These are phyloP conservation scores for Debaryomyces subglobosus DNA, from an alignment of 1,139 yeast species.

Conservation along the genomic window DNA sequence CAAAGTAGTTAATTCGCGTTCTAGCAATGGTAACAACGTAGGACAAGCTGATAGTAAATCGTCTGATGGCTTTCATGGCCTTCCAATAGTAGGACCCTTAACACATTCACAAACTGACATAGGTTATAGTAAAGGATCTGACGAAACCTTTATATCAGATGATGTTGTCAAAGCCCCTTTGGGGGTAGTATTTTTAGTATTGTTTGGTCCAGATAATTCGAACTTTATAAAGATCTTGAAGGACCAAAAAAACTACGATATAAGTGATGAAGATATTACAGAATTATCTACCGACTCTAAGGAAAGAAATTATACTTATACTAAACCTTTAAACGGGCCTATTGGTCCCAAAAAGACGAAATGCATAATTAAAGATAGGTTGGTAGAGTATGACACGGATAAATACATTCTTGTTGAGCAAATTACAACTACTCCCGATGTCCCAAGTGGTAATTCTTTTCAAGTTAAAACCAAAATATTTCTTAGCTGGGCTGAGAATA, in stretches of 20 bases:
- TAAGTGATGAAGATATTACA: slow-evolving; percentile 55
- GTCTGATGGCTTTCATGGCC: slow-evolving; percentile 32
- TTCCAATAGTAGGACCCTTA: slow-evolving; percentile 41
- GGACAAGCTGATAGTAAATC: slow-evolving; percentile 12
- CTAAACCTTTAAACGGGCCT: slow-evolving; percentile 78
- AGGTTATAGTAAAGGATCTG: slow-evolving; percentile 53
- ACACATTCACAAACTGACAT: slow-evolving; percentile 41
- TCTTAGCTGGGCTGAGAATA: slow-evolving; percentile 77
- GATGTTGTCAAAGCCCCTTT: slow-evolving; percentile 73
- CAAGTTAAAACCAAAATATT: slow-evolving; percentile 68
- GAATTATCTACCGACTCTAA: slow-evolving; percentile 33
- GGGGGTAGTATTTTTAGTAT: slow-evolving; percentile 69
- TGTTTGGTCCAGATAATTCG: slow-evolving; percentile 75
- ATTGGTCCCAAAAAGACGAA: slow-evolving; percentile 95
- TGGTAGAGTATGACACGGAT: slow-evolving; percentile 65
- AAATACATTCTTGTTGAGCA: slow-evolving; percentile 62
- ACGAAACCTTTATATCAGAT: slow-evolving; percentile 66
- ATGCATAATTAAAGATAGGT: slow-evolving; percentile 74
- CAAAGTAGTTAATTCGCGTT: slow-evolving; percentile 10
- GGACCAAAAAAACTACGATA: slow-evolving; percentile 72
- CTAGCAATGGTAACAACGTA: not conserved
- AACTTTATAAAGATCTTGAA: slow-evolving; percentile 58
- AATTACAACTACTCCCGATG: slow-evolving; percentile 84
- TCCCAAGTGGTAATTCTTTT: slow-evolving; percentile 89
- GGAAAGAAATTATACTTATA: slow-evolving; percentile 67